A percentile compares a stretch with the other conserved stretches of the same genome.
phyloP scores from a whole-genome alignment of 495 filamentous ascomycete species.

The Penicillium parvum region DNA sequence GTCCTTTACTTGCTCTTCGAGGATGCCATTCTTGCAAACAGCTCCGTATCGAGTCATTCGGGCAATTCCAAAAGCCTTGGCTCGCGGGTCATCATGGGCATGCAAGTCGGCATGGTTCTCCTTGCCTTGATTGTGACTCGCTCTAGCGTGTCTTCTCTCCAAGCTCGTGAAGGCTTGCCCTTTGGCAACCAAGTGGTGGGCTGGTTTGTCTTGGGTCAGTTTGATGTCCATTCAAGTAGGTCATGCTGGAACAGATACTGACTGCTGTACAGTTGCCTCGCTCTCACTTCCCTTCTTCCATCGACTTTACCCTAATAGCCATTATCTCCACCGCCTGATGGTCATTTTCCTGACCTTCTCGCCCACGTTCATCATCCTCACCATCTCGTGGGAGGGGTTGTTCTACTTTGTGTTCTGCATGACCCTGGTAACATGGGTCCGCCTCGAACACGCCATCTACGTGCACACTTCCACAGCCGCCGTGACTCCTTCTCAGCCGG shows the following conservation, averaged over 20 bases:
- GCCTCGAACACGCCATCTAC: conserved; percentile 78
- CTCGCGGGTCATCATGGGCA: conserved; percentile 53
- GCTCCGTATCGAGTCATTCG: conserved; percentile 16
- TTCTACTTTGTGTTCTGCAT: conserved; percentile 91
- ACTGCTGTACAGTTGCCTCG: conserved; percentile 55
- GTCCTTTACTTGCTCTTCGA: conserved; percentile 80
- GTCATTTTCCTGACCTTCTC: conserved; percentile 92
- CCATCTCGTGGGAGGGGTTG: conserved; percentile 95
- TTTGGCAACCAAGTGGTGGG: conserved; percentile 83
- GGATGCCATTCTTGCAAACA: conserved; percentile 53
- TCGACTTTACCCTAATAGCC: conserved; percentile 71
- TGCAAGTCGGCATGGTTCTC: conserved; percentile 73
- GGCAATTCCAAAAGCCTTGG: conserved; percentile 33
- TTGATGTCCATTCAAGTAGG: neutral
- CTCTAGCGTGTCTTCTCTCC: conserved; percentile 74
- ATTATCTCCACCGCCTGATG: conserved; percentile 86
- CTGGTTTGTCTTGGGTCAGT: conserved; percentile 76
- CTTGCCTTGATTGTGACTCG: conserved; percentile 82
- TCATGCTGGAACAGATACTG: neutral
- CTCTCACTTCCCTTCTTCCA: conserved; percentile 78
- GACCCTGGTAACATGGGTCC: conserved; percentile 83
- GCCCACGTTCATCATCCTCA: conserved; percentile 91
- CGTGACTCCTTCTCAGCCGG: neutral
- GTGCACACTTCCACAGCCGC: conserved; percentile 39
- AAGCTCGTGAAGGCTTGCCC: conserved; percentile 84